Evolutionary conservation across 2,329 filamentous ascomycete species (phyloP), one percentile per base, ranked within the genome.

Genomic region (Fusarium papillatum): DNA sequence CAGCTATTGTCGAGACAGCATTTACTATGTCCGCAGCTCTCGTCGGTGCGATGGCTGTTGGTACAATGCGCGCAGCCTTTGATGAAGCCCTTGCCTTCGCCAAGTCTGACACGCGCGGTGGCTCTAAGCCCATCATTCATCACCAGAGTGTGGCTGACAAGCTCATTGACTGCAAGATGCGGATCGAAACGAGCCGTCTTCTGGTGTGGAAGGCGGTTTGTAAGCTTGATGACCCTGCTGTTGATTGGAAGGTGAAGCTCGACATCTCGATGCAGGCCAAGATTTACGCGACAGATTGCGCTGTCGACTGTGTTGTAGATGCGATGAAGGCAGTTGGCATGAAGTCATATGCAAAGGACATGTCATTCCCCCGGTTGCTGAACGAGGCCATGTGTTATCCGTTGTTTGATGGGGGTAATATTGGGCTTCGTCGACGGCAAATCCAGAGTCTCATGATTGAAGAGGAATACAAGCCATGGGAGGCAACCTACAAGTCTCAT

Each of bases 21-120:
- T 89, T 90, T 64, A 85, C 85, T 5, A 68, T 75, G 10, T 82
- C 77, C 9, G 88, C 88, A 0, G 85, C 86, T 3, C 81, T 91
- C 0, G 89, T 91, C 0, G 89, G 88, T 2, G 88, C 89, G 3
- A 90, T 91, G 86, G 84, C 84, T 9, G 86, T 88, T 0, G 88
- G 88, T 3, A 82, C 90, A 39, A 89, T 90, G 87, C 85, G 89
- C 0, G 84, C 86, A 0, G 85, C 86, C 0, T 91, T 91, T 72
- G 88, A 90, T 17, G 84, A 84, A 0, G 88, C 88, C 2, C 80
- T 91, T 2, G 74, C 77, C 1, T 91, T 90, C 70, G 87, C 87
- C 4, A 89, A 87, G 73, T 63, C 67, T 0, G 85, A 90, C 17
- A 75, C 78, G 2, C 82, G 89, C 2, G 84, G 87, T 22, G 88